phyloP scores from a whole-genome alignment of 306 rosid genomes.

The Corylus heterophylla region DNA sequence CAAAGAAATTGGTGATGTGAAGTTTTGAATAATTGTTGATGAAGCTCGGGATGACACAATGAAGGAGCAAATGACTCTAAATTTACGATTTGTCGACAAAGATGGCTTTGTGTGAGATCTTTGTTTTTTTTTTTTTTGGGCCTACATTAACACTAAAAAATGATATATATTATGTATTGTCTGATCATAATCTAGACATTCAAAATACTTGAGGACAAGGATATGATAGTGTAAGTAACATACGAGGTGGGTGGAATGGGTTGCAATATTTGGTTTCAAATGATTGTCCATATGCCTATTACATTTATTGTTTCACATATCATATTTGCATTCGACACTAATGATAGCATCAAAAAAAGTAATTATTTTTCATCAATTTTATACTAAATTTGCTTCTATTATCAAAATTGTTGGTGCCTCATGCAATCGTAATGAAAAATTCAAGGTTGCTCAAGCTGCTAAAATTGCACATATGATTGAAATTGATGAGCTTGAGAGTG shows the following conservation, averaged over 20 bases:
- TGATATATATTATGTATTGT: too few species aligned
- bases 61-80: too few species aligned
- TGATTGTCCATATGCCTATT: neutral
- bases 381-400: neutral
- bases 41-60: too few species aligned
- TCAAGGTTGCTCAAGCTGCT: neutral
- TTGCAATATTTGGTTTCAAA: too few species aligned
- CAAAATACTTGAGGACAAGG: neutral
- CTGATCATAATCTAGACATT: neutral
- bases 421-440: too few species aligned
- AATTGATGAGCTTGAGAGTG: neutral
- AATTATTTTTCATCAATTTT: neutral
- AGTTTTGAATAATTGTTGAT: too few species aligned
- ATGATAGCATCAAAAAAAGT: neutral
- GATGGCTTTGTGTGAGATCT: too few species aligned
- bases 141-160: neutral
- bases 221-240: neutral
- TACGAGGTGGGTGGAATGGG: neutral
- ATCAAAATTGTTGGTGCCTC: neutral
- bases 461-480: neutral
- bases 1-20: too few species aligned
- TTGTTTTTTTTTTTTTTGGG: neutral
- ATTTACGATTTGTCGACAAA: too few species aligned
- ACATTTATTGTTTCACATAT: conserved; percentile 5
- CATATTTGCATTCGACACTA: neutral